Evolutionary conservation across 106 monocot genomes (phyloP), one percentile per base, ranked within the genome.

Genomic region (Platanthera zijinensis): DNA sequence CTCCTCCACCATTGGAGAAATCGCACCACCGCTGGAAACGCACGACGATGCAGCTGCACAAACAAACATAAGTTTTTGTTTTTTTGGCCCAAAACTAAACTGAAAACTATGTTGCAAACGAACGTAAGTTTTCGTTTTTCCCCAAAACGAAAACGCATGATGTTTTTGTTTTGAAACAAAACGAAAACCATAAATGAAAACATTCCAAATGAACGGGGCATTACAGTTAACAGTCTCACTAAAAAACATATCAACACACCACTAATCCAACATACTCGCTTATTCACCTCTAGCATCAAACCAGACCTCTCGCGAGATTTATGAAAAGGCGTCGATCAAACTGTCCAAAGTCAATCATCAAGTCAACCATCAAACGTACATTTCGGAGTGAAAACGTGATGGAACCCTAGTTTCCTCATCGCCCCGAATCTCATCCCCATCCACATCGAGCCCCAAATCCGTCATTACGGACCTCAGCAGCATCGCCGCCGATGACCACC

Each of bases 391-490:
- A 47, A 18, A 70, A 0, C 70, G 70, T 1, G 70, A 15, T 47
- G 70, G 8, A 70, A 70, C 45, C 70, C 48, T 70, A 48, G 48
- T 70, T 11, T 19, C 78, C 39, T 69, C 59, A 2, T 67, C 64
- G 8, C 48, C 63, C 6, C 57, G 69, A 32, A 30, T 67, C 25
- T 70, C 80, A 45, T 28, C 67, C 14, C 19, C 62, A 67, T 18
- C 71, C 30, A 79, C 70, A 18, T 85, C 80, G 50, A 85, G 5
- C 12, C 80, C 76, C 66, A 84, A 73, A 21, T 63, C 69, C 57
- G n/a, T 49, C 80, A 86, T 25, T 57, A 86, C 19, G 17, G 25
- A 6, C 71, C 57, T 63, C 63, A 85, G 50, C 6, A 54, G 10
- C 51, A 71, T 48, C 25, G 13, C 52, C 59, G 68, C 86, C 67